Percentiles rank a stretch among this genome's conserved stretches.
phyloP scores from a whole-genome alignment of 1,139 yeast genomes.

The Debaryomyces coudertii region DNA sequence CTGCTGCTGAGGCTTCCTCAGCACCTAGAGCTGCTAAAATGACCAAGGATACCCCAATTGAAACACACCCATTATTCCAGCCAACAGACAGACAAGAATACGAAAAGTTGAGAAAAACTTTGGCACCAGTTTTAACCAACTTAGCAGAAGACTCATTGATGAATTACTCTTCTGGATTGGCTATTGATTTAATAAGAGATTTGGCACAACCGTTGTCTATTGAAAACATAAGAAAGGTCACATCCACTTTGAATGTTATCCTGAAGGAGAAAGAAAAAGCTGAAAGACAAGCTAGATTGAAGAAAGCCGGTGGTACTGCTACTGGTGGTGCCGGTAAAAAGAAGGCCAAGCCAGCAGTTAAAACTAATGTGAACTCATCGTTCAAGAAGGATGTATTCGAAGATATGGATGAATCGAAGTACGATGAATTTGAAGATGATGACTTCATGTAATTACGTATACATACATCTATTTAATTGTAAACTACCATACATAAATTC shows the following conservation, averaged over 20 bases:
- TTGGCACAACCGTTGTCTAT: slow-evolving; percentile 76
- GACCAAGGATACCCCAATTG: slow-evolving; percentile 70
- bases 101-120: slow-evolving; percentile 80
- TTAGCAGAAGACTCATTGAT: slow-evolving; percentile 65
- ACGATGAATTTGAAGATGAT: slow-evolving; percentile 67
- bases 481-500: not conserved
- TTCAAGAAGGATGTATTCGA: slow-evolving; percentile 78
- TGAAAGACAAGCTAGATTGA: slow-evolving; percentile 82
- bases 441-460: slow-evolving; percentile 75
- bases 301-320: slow-evolving; percentile 81
- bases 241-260: slow-evolving; percentile 79
- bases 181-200: slow-evolving; percentile 86
- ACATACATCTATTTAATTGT: slow-evolving; percentile 6
- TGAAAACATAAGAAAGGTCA: slow-evolving; percentile 83
- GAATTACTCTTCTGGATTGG: slow-evolving; percentile 73
- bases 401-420: slow-evolving; percentile 48
- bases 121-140: slow-evolving; percentile 66
- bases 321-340: slow-evolving; percentile 96
- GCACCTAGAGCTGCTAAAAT: slow-evolving; percentile 35
- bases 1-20: slow-evolving; percentile 40
- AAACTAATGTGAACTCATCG: slow-evolving; percentile 74
- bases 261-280: slow-evolving; percentile 86
- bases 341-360: slow-evolving; percentile 78
- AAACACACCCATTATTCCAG: slow-evolving; percentile 74
- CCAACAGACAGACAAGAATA: slow-evolving; percentile 81